These are phyloP conservation scores for Funneliformis geosporum DNA, from an alignment of 192 early-diverging fungal species.

Conservation along the genomic window DNA sequence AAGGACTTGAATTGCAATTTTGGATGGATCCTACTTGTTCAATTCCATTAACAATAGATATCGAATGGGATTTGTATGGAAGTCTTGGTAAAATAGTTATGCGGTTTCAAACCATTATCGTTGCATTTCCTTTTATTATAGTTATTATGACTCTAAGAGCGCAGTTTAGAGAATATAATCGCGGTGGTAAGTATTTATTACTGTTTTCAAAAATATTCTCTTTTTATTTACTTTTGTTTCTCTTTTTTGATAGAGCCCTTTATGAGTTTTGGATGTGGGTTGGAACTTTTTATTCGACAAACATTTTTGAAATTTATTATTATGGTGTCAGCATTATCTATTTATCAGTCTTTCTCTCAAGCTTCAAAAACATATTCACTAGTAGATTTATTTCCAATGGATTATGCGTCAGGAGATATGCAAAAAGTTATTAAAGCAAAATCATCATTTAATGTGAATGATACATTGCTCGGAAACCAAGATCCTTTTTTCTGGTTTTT, in stretches of 20 bases:
- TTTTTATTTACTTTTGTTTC: background rate
- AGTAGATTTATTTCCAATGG: constrained; percentile 11
- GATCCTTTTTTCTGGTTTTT: constrained; percentile 60
- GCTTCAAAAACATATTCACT: constrained; percentile 28
- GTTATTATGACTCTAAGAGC: constrained; percentile 54
- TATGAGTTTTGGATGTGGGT: constrained; percentile 44
- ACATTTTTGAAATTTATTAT: constrained; percentile 41
- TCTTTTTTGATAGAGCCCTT: constrained; percentile 36
- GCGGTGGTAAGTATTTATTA: constrained; percentile 19
- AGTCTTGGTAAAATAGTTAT: constrained; percentile 68
- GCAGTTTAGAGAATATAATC: constrained; percentile 47
- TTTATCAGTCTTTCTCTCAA: constrained; percentile 41
- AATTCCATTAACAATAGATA: constrained; percentile 44
- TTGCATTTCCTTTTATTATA: constrained; percentile 68
- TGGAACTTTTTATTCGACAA: constrained; percentile 38
- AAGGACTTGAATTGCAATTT: constrained; percentile 49
- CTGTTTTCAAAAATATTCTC: background rate
- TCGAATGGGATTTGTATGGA: constrained; percentile 68
- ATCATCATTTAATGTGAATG: constrained; percentile 39
- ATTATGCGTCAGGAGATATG: constrained; percentile 19
- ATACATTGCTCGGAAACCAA: constrained; percentile 49
- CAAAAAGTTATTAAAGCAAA: constrained; percentile 20
- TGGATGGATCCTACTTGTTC: constrained; percentile 59
- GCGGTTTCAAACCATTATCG: constrained; percentile 68
- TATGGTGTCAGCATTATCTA: constrained; percentile 36